Evolutionary conservation across 2,329 filamentous ascomycete species (phyloP).

Genomic region (Magnaporthiopsis rhizophila): DNA sequence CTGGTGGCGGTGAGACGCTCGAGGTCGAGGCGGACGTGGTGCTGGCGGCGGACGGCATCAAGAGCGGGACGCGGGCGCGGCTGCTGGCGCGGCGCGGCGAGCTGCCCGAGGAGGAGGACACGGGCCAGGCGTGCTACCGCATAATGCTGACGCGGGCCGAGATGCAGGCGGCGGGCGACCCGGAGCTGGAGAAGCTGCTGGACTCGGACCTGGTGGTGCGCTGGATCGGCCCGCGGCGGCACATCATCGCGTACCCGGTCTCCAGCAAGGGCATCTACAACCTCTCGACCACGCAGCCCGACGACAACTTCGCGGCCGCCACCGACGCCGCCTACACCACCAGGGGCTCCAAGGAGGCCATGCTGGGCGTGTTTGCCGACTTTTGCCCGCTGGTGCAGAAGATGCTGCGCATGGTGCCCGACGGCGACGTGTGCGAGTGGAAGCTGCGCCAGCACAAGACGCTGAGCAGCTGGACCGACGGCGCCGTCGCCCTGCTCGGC

Average conservation of each 20-base stretch:
- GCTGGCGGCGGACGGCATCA: conserved; percentile 48
- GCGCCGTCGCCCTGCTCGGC: conserved; percentile 48
- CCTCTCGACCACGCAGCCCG: conserved; percentile 54
- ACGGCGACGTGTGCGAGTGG: conserved; percentile 59
- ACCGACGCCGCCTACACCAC: conserved; percentile 55
- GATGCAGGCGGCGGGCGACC: conserved; percentile 57
- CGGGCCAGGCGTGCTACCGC: conserved; percentile 69
- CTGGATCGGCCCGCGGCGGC: conserved; percentile 68
- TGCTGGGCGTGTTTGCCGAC: conserved; percentile 53
- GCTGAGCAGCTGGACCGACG: conserved; percentile 50
- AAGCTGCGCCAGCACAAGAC: conserved; percentile 50
- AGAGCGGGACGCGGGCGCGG: conserved; percentile 39
- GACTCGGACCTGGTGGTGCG: conserved; percentile 60
- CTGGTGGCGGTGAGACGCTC: conserved; percentile 32
- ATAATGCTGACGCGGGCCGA: conserved; percentile 65
- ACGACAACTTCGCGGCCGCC: conserved; percentile 50
- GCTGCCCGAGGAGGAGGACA: conserved; percentile 53
- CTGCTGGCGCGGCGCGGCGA: conserved; percentile 47
- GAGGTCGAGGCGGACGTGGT: conserved; percentile 45
- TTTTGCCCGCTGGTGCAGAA: conserved; percentile 52
- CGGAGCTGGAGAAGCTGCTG: conserved; percentile 59
- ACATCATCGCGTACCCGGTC: conserved; percentile 74
- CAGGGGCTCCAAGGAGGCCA: conserved; percentile 49
- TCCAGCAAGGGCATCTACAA: conserved; percentile 59
- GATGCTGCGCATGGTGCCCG: conserved; percentile 52